Percentiles rank a stretch among this genome's conserved stretches.
phyloP scores from a whole-genome alignment of 352 stramenopile genomes.

The Thalassiosira livingstoniorum region DNA sequence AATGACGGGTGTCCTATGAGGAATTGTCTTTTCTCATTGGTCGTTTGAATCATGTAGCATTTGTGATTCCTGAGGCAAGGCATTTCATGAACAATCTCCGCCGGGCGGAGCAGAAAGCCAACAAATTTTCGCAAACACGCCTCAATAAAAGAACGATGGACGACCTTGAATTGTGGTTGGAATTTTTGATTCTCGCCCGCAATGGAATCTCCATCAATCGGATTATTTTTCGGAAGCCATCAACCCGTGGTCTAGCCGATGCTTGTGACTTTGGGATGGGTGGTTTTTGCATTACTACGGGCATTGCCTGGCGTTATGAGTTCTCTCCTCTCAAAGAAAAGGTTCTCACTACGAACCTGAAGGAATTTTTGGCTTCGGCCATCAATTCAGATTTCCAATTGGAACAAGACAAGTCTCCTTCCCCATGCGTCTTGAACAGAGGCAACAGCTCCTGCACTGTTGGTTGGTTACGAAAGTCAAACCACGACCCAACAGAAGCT shows the following conservation, averaged over 20 bases:
- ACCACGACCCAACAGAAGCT: too few species aligned
- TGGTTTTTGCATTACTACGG: neutral
- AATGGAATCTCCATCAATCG: slow-evolving; percentile 10
- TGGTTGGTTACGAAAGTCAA: too few species aligned
- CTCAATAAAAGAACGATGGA: neutral
- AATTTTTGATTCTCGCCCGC: neutral
- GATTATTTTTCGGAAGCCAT: slow-evolving; percentile 8
- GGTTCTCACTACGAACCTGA: too few species aligned
- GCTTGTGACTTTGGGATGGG: slow-evolving; percentile 3
- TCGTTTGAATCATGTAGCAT: neutral
- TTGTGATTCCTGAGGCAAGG: neutral
- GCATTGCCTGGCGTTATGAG: too few species aligned
- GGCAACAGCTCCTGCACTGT: too few species aligned
- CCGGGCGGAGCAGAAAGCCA: neutral
- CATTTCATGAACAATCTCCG: slow-evolving; percentile 24
- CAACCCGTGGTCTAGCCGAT: neutral
- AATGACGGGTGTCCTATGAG: neutral
- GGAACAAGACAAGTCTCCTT: too few species aligned
- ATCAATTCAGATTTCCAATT: too few species aligned
- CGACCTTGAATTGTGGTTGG: slow-evolving; percentile 1
- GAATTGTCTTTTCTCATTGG: neutral
- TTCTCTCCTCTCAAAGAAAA: too few species aligned
- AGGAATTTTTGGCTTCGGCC: too few species aligned
- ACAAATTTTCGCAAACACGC: neutral
- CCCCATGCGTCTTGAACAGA: too few species aligned